Evolutionary conservation across 75 land plant species (phyloP), one percentile per base, ranked within the genome.

Genomic region (Larix kaempferi): DNA sequence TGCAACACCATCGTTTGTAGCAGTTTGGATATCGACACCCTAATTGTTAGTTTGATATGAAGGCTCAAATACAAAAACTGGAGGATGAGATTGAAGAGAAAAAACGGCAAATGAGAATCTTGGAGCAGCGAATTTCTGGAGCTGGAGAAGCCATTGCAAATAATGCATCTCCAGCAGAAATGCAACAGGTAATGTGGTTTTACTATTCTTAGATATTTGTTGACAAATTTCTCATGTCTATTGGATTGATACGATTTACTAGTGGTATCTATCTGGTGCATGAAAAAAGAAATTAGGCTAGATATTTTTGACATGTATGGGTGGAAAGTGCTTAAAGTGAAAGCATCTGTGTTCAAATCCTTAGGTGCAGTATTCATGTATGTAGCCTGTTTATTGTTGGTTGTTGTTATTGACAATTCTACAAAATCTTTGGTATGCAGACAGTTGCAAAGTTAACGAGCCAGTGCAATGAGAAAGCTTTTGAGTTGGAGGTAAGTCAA

Each of bases 81-180:
- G 97, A 92, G 80, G 83, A 75, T 67, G 99, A 97, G 78, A 92
- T 97, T 49, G 79, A 89, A 69, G 99, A 97, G 23, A 97, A 97
- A 78, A 82, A 77, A 76, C 85, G 79, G 55, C 98, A 97, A 77
- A 92, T 92, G 89, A 80, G 84, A 64, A 56, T 89, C 57, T 81
- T 94, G 58, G 99, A 97, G 65, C 89, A 92, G 74, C 86, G 89
- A 8, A 97, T 97, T 27, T 16, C 13, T 83, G 93, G 98, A 74
- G 66, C 79, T 60, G 92, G 88, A 93, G 62, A 90, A 85, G 75
- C 92, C 54, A 84, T 91, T 17, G 74, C 84, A 77, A 39, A 39
- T 39, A 39, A 39, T 39, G 91, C 93, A 35, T 91, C 95, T 5
- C 59, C 91, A 23, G 81, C 83, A 73, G 99, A 97, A 52, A 86